Conservation (phyloP, 78 protist genomes). For the Pigoraptor vietnamica region DNA sequence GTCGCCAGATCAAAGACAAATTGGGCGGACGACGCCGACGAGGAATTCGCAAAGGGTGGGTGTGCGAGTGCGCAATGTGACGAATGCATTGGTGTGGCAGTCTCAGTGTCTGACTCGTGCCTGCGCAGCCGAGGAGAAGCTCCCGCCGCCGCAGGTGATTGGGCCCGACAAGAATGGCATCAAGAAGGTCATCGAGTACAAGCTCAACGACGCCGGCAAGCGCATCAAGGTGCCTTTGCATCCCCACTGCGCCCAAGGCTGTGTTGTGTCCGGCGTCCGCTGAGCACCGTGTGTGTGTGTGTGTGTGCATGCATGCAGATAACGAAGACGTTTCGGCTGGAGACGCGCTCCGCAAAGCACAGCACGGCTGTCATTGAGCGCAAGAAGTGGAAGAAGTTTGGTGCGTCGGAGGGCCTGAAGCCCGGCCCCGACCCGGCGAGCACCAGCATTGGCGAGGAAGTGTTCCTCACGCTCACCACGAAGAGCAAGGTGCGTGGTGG, state of each 20-base stretch:
- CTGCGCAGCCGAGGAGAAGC: neutral
- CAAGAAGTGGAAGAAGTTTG: conserved; percentile 13
- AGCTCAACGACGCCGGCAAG: neutral
- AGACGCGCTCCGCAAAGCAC: neutral
- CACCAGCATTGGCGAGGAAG: conserved; percentile 12
- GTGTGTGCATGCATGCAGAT: neutral
- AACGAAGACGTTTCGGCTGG: neutral
- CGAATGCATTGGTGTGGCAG: neutral
- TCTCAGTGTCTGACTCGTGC: neutral
- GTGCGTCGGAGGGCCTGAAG: neutral
- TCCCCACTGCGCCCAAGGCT: neutral
- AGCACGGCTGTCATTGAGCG: neutral
- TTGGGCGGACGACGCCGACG: neutral
- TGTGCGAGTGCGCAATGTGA: neutral
- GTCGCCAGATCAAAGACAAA: neutral
- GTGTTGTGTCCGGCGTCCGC: neutral
- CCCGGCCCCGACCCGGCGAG: conserved; percentile 23
- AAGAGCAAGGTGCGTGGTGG: neutral
- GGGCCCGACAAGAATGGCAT: conserved; percentile 5
- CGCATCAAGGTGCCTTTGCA: neutral
- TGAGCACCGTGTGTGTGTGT: neutral
- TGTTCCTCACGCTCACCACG: conserved; percentile 5
- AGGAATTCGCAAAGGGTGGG: neutral
- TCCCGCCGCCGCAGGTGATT: neutral
- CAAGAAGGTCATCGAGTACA: neutral